phyloP scores from a whole-genome alignment of 345 rosid genomes.

The Microthlaspi erraticum region DNA sequence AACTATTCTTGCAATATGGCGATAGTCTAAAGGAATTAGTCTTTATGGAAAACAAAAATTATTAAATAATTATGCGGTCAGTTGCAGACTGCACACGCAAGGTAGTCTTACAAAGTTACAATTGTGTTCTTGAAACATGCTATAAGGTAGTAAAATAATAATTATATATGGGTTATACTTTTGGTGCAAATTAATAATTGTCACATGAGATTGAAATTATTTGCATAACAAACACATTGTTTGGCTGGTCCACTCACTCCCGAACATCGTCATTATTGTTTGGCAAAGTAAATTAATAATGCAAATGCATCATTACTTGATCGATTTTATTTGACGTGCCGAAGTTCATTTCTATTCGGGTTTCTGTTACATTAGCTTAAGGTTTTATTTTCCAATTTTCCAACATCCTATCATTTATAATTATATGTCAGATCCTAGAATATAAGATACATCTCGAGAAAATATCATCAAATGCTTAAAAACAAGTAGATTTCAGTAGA shows the following conservation, averaged over 20 bases:
- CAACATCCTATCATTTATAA: background rate
- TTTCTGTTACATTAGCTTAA: constrained; percentile 27
- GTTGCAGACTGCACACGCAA: background rate
- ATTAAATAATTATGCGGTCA: background rate
- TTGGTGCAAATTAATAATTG: constrained; percentile 34
- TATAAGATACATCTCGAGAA: background rate
- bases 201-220: constrained; percentile 38
- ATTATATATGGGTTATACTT: constrained; percentile 12
- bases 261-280: constrained; percentile 36
- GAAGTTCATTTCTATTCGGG: background rate
- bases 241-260: constrained; percentile 41
- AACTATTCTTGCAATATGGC: constrained; percentile 1
- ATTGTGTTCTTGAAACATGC: background rate
- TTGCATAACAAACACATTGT: constrained; percentile 39
- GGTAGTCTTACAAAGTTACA: constrained; percentile 2
- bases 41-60: background rate
- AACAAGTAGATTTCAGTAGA: constrained; percentile 9
- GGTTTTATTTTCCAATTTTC: background rate
- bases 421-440: background rate
- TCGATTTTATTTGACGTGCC: constrained; percentile 28
- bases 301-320: constrained; percentile 33
- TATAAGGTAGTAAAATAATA: background rate
- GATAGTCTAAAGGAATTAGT: background rate
- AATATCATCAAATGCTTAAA: background rate
- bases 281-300: constrained; percentile 30